Base-by-base conservation (phyloP, 2,329 filamentous ascomycete genomes). In the Coniochaeta sp. region DNA sequence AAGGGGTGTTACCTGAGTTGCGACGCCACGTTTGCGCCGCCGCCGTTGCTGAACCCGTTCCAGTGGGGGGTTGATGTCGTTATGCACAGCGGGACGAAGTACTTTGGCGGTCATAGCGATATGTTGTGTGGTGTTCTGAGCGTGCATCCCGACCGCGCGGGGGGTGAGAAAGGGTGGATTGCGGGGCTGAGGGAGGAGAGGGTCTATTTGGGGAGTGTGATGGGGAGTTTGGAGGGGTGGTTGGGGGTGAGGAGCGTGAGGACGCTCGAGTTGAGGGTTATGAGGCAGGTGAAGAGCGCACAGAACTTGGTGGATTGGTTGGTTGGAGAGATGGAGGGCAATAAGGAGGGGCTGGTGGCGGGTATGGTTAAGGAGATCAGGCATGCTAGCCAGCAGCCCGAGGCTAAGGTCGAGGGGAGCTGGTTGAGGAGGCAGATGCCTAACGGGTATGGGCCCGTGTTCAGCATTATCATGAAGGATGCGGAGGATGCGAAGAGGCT, bases 1-100 rank as follows among this genome's bases (percentile, higher is more conserved):
- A 72, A 79, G 6, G 91, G 91, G 7, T 91, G 90, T 8, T 81
- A 81, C 52, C 74, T 97, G 47, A 86, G 86, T 12, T 87, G 97
- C 1, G 94, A 99, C 68, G 84, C 89, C 2, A 99, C 94, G 0
- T 96, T 99, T 69, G 94, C 84, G 3, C 94, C 94, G 35, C 94
- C 94, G 28, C 89, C 89, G 26, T 73, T 99, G 53, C 86, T 90
- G 65, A 88, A 96, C 61, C 91, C 94, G 0, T 94, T 97, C 61
- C 64, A 67, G 26, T 86, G 80, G 66, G 92, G 90, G 46, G 90
- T 87, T 26, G 92, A 97, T 68, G 70, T 91, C 1, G 81, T 96
- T 30, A 87, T 97, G 89, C 94, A 99, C 70, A 87, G 81, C 49
- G 94, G 91, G 3, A 96, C 91, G 16, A 99, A 97, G 76, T 99